These are phyloP conservation scores for Penicillium sp. DNA, from an alignment of 2,329 filamentous ascomycete species.

Conservation along the genomic window DNA sequence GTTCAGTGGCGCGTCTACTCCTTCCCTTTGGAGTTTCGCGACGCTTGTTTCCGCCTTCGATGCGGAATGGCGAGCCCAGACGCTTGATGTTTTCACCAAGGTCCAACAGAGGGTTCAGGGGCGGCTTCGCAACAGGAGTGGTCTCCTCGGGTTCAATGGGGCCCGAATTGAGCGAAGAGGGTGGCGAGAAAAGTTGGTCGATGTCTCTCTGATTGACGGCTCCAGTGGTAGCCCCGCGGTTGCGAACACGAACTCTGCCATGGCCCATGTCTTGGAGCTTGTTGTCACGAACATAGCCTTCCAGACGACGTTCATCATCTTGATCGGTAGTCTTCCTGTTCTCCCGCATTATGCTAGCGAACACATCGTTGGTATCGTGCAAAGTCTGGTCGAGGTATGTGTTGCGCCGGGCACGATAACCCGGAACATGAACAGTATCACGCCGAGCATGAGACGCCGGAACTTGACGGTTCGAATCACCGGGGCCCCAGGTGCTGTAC, in stretches of 20 bases:
- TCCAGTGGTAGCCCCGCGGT: constrained; percentile 59
- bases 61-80: constrained; percentile 48
- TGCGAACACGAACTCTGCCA: constrained; percentile 57
- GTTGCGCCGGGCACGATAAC: constrained; percentile 48
- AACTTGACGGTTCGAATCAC: constrained; percentile 32
- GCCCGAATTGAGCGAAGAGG: constrained; percentile 34
- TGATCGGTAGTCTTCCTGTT: constrained; percentile 50
- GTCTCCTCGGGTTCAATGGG: constrained; percentile 26
- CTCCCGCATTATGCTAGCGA: constrained; percentile 41
- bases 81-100: constrained; percentile 44
- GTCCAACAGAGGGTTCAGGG: constrained; percentile 30
- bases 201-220: constrained; percentile 53
- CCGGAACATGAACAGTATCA: constrained; percentile 46
- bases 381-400: constrained; percentile 53
- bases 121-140: constrained; percentile 22
- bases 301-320: constrained; percentile 54
- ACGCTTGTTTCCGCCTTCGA: constrained; percentile 36
- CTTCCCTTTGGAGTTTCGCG: constrained; percentile 30
- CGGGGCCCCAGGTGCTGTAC: constrained; percentile 50
- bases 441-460: constrained; percentile 37
- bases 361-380: constrained; percentile 48
- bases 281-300: constrained; percentile 44
- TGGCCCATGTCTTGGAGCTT: constrained; percentile 49
- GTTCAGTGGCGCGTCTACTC: constrained; percentile 42
- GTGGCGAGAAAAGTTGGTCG: constrained; percentile 54